Evolutionary conservation across 2,329 filamentous ascomycete species (phyloP), one percentile per base, ranked within the genome.

Genomic region (Aspergillus sp.): DNA sequence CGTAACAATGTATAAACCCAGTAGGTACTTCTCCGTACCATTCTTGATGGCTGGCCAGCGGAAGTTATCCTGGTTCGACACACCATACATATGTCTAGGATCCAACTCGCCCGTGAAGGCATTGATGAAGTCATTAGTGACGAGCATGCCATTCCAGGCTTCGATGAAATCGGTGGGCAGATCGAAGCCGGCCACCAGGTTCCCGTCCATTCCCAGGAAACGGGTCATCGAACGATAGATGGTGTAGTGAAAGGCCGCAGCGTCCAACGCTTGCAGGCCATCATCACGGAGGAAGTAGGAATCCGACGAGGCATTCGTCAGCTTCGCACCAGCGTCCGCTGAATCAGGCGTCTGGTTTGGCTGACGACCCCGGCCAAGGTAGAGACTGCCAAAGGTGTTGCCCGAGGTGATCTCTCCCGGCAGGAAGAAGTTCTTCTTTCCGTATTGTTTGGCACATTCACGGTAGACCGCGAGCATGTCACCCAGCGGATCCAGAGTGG

Each of bases 21-120:
- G 73, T 9, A 87, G 72, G 69, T 85, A 82, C 41, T 83, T 79
- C 64, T 86, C 77, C 0, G 82, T 82, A 4, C 86, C 85, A 60
- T 85, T 80, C 32, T 76, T 75, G 19, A 88, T 76, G 9, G 84
- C 80, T 3, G 85, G 85, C 85, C 86, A 88, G 41, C 85, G 79
- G 65, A 88, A 85, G 6, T 88, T 84, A 68, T 88, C 86, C 72
- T 89, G 86, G 69, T 88, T 88, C 7, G 85, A 86, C 2, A 82
- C 81, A 50, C 86, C 86, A 67, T 83, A 88, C 80, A 88, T 82
- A 68, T 88, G 85, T 1, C 86, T 81, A 2, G 86, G 86, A 66
- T 89, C 86, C 61, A 86, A 85, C 50, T 82, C 70, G 52, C 52
- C 52, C 2, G 83, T 87, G 67, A 85, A 83, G 3, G 82, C 78